Evolutionary conservation across 2,329 filamentous ascomycete genomes (phyloP).

Genomic region (Chalara sp.): DNA sequence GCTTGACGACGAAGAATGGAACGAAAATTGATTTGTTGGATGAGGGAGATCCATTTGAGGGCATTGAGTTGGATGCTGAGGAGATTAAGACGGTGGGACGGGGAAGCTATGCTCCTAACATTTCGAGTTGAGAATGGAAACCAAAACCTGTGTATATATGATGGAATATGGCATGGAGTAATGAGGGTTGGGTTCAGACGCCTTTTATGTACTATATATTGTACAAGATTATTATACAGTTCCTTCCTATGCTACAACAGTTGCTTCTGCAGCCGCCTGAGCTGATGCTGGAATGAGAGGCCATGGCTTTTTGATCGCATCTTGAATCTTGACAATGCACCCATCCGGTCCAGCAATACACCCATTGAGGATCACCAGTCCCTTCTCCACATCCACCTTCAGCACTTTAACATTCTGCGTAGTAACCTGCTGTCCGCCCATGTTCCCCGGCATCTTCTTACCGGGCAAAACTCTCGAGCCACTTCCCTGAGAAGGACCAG

Average conservation of each 20-base stretch:
- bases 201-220: slow-evolving; percentile 21
- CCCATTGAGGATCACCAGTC: slow-evolving; percentile 82
- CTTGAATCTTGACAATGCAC: slow-evolving; percentile 75
- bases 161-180: background rate
- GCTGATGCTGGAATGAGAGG: slow-evolving; percentile 47
- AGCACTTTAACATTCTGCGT: slow-evolving; percentile 87
- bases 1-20: slow-evolving; percentile 60
- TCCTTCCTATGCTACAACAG: slow-evolving; percentile 29
- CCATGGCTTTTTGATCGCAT: slow-evolving; percentile 84
- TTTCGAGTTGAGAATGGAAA: slow-evolving; percentile 12
- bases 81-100: slow-evolving; percentile 33
- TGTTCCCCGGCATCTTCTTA: slow-evolving; percentile 96
- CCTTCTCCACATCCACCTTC: slow-evolving; percentile 79
- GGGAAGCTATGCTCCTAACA: slow-evolving; percentile 26
- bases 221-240: slow-evolving; percentile 21
- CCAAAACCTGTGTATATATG: background rate
- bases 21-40: slow-evolving; percentile 66
- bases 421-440: slow-evolving; percentile 86
- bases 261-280: slow-evolving; percentile 41
- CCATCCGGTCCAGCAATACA: slow-evolving; percentile 84
- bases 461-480: slow-evolving; percentile 90
- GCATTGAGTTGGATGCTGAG: slow-evolving; percentile 36
- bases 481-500: slow-evolving; percentile 82
- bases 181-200: slow-evolving; percentile 16
- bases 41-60: slow-evolving; percentile 61